Conservation (phyloP, 306 rosid genomes). For the Begonia fuchsioides region DNA sequence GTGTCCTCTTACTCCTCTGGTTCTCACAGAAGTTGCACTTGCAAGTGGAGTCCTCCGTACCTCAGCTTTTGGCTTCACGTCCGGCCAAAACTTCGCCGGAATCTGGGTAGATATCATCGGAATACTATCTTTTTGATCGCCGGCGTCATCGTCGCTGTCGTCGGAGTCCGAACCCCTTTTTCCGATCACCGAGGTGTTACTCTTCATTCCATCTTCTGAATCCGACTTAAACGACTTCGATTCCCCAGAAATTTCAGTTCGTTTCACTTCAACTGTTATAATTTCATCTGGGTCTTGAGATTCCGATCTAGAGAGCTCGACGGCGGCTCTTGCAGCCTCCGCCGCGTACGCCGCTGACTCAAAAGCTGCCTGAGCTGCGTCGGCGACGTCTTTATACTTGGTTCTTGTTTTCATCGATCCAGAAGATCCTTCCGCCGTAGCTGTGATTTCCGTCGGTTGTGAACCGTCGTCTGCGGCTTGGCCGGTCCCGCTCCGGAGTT, state of each 20-base stretch:
- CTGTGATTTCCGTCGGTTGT: constrained; percentile 16
- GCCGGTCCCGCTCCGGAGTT: constrained; percentile 13
- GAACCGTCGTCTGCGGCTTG: constrained; percentile 14
- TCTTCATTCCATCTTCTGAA: not conserved
- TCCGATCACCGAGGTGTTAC: too few species aligned
- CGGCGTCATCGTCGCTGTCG: constrained; percentile 21
- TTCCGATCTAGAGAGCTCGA: constrained; percentile 59
- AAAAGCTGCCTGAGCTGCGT: constrained; percentile 93
- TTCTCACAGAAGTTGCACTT: constrained; percentile 40
- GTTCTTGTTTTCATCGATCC: constrained; percentile 19
- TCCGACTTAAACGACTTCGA: constrained; percentile 14
- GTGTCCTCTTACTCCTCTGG: constrained; percentile 16
- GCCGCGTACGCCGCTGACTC: constrained; percentile 86
- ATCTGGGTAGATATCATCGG: constrained; percentile 14
- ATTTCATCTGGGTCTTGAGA: constrained; percentile 38
- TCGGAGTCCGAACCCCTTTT: constrained; percentile 14
- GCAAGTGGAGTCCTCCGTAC: constrained; percentile 31
- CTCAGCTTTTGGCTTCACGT: constrained; percentile 13
- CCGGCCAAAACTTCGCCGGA: constrained; percentile 23
- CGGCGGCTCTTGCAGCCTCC: constrained; percentile 76
- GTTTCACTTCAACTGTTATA: too few species aligned
- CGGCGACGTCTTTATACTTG: constrained; percentile 65
- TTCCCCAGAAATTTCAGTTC: not conserved
- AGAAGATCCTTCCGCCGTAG: constrained; percentile 21
- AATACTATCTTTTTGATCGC: not conserved